Base-by-base conservation (phyloP, 139 green algal species). In the Nannochloris sp. region DNA sequence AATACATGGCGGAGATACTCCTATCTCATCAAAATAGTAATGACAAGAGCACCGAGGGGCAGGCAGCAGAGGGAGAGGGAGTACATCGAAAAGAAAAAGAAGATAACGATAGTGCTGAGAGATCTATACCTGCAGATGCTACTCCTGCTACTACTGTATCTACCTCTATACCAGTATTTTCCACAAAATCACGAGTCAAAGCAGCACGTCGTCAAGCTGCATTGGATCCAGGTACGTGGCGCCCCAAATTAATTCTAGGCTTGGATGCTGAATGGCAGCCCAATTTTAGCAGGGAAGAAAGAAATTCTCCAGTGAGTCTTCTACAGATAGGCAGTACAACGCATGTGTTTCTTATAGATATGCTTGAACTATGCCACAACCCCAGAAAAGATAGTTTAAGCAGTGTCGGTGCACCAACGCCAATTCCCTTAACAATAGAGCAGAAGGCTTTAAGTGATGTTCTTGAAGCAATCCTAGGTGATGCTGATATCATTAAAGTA, bases 231-330 rank as follows among this genome's bases (percentile, higher is more conserved):
- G 47, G 19, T 5, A 29, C 12, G 19, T 57, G 47, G 47, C 23
- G 33, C 14, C 47, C 47, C 24, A 6, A 34, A 19, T 6, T 44
- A 12, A 37, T 55, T 15, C 29, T 76, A 3, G 68, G 64, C 3
- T 25, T 77, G 14, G 71, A 77, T 47, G 61, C 51, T 37, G 71
- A 77, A 35, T 77, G 71, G 71, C 53, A 42, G 32, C 71, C 71
- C 2, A 47, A 14, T 33, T 29, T 54, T 36, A 10, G 47, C 1
- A 33, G 48, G 3, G 56, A 34, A 13, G 27, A 62, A 30, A 29
- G 23, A 10, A 31, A 39, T 29, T 71, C 65, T 8, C 45, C 56
- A 1, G 66, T 76, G 19, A 70, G 53, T 45, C 29, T 77, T 63
- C 56, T 77, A 29, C 71, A 77, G 57, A 25, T 77, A 24, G 67